Evolutionary conservation across 2,329 filamentous ascomycete genomes (phyloP), one percentile per base, ranked within the genome.

Genomic region (Ceratocystis alfenasii): DNA sequence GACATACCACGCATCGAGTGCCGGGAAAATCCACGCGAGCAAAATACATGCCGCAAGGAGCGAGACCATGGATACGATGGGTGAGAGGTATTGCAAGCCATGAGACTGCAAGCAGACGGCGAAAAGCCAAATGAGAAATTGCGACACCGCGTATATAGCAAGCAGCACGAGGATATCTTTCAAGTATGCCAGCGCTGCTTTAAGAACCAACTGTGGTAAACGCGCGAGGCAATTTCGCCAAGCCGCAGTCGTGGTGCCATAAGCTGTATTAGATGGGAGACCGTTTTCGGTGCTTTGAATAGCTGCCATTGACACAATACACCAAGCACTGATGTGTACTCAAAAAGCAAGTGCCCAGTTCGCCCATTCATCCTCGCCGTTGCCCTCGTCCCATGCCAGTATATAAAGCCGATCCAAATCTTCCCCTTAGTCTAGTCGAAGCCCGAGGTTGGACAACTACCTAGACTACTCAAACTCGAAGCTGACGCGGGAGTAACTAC

Each of bases 121-220:
- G 8, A 81, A 71, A 1, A 73, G 76, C 71, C 77, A 80, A 22
- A 80, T 78, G 41, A 79, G 69, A n/a, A 81, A 68, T 69, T 81
- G 77, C 66, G 77, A 76, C 17, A 71, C 28, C 1, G 79, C 68
- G 50, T 75, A 78, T 6, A 80, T 72, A 5, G 33, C 6, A 12
- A 36, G 10, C 1, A 48, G 41, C 1, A 28, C 15, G 15, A 22
- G 12, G 3, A 46, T 22, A 20, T 36, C 33, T 30, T 15, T 59
- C 20, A 59, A 15, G 17, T 17, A n/a, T 8, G 17, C 20, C 12
- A 36, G 10, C 1, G 33, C 22, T n/a, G 17, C 28, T 8, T 28
- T 17, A 2, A 15, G 12, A 22, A 12, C 8, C 2, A 30, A 12
- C 17, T 28, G 48, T 12, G 36, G 36, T 41, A 41, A 15, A 10